Conservation (phyloP, 78 protist genomes). For the Dictyostelium intermedium region DNA sequence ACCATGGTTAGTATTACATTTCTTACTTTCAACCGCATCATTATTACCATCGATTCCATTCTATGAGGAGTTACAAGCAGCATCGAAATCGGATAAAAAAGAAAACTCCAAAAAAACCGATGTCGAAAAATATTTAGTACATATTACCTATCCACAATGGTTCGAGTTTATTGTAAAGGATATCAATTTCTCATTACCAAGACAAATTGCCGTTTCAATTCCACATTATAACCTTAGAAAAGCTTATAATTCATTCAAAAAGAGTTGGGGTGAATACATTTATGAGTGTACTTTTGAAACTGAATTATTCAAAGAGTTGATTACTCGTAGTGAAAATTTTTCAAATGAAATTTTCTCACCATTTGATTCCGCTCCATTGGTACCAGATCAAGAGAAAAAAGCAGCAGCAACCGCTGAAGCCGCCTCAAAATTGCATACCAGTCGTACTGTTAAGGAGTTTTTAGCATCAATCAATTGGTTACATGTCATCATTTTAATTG, state of each 20-base stretch:
- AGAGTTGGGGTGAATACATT: slow-evolving; percentile 70
- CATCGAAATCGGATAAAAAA: background rate
- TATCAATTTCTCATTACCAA: slow-evolving; percentile 48
- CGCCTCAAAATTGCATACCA: background rate
- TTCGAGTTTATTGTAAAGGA: slow-evolving; percentile 65
- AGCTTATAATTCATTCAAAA: slow-evolving; percentile 55
- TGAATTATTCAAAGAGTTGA: slow-evolving; percentile 16
- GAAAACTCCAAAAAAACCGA: background rate
- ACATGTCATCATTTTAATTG: slow-evolving; percentile 10
- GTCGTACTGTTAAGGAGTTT: slow-evolving; percentile 27
- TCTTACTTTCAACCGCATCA: slow-evolving; percentile 35
- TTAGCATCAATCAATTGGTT: slow-evolving; percentile 70
- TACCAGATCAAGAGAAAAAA: background rate
- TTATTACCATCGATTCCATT: slow-evolving; percentile 59
- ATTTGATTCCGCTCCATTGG: slow-evolving; percentile 34
- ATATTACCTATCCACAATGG: slow-evolving; percentile 74
- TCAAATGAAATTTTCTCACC: slow-evolving; percentile 73
- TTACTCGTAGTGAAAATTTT: slow-evolving; percentile 27
- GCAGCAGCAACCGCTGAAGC: background rate
- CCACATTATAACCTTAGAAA: slow-evolving; percentile 67
- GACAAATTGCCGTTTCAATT: slow-evolving; percentile 59
- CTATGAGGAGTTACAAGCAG: slow-evolving; percentile 23
- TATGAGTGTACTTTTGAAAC: slow-evolving; percentile 47
- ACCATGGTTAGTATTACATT: slow-evolving; percentile 67
- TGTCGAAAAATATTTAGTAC: slow-evolving; percentile 36